A percentile compares a stretch with the other conserved stretches of the same genome.
Conservation (phyloP, 2,329 filamentous ascomycete genomes). For the Venturia effusa region DNA sequence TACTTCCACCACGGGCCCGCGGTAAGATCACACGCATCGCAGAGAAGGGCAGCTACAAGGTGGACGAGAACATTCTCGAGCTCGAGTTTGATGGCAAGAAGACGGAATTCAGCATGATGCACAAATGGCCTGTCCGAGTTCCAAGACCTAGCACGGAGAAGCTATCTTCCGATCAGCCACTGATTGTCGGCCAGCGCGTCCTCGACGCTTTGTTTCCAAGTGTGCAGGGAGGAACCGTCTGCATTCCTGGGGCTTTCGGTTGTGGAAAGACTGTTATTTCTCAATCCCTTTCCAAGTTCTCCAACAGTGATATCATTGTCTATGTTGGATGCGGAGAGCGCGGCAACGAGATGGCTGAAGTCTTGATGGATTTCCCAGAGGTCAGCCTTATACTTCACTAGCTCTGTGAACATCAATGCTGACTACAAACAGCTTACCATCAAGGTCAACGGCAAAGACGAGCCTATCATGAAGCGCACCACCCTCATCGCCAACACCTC, state of each 20-base stretch:
- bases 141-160: conserved; percentile 88
- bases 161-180: conserved; percentile 76
- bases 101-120: conserved; percentile 95
- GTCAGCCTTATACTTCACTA: conserved; percentile 24
- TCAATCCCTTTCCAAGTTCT: conserved; percentile 98
- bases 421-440: conserved; percentile 60
- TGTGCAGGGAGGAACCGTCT: conserved; percentile 94
- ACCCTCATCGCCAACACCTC: conserved; percentile 98
- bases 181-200: conserved; percentile 94
- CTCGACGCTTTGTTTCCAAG: conserved; percentile 91
- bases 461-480: conserved; percentile 99
- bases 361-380: conserved; percentile 98
- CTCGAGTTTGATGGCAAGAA: conserved; percentile 96
- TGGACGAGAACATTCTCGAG: conserved; percentile 87
- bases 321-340: conserved; percentile 90
- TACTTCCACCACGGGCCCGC: conserved; percentile 78
- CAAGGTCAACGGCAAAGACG: conserved; percentile 83
- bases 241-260: conserved; percentile 95
- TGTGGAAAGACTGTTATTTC: conserved; percentile 99
- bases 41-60: conserved; percentile 82
- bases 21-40: conserved; percentile 90
- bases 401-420: conserved; percentile 13
- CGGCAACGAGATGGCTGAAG: conserved; percentile 99
- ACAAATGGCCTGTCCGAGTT: conserved; percentile 94
- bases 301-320: conserved; percentile 97